phyloP scores from a whole-genome alignment of 148 eudicot genomes.

The Rhododendron griersonianum region DNA sequence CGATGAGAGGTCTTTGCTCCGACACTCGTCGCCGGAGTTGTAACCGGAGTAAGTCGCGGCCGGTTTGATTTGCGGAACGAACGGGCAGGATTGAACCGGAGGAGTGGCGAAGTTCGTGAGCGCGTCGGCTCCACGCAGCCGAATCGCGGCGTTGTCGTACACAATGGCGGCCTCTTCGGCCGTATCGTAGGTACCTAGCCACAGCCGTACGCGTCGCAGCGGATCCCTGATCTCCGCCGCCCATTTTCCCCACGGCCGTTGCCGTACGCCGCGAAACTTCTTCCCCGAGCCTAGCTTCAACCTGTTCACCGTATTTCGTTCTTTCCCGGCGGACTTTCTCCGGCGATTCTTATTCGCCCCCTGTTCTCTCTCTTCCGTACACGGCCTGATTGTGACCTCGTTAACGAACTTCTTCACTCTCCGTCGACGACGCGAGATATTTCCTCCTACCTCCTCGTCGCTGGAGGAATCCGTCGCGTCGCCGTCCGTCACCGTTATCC shows the following conservation, averaged over 20 bases:
- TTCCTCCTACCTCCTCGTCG: conserved; percentile 35
- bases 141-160: conserved; percentile 69
- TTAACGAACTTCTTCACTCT: conserved; percentile 48
- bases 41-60: conserved; percentile 19
- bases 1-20: conserved; percentile 25
- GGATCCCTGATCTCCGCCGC: conserved; percentile 92
- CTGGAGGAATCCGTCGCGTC: conserved; percentile 79
- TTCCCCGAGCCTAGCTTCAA: conserved; percentile 6
- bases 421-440: conserved; percentile 7
- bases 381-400: conserved; percentile 42
- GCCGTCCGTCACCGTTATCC: conserved; percentile 60
- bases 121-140: conserved; percentile 70
- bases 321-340: conserved; percentile 7
- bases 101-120: conserved; percentile 54
- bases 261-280: conserved; percentile 71
- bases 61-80: conserved; percentile 6
- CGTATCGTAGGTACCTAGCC: conserved; percentile 75
- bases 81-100: background rate
- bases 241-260: conserved; percentile 80
- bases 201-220: conserved; percentile 48
- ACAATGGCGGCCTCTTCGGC: conserved; percentile 86
- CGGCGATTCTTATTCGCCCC: background rate
- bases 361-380: background rate
- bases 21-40: conserved; percentile 46
- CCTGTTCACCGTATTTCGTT: background rate